phyloP scores from a whole-genome alignment of 2,329 filamentous ascomycete species.

The Colletotrichum spaethianum region DNA sequence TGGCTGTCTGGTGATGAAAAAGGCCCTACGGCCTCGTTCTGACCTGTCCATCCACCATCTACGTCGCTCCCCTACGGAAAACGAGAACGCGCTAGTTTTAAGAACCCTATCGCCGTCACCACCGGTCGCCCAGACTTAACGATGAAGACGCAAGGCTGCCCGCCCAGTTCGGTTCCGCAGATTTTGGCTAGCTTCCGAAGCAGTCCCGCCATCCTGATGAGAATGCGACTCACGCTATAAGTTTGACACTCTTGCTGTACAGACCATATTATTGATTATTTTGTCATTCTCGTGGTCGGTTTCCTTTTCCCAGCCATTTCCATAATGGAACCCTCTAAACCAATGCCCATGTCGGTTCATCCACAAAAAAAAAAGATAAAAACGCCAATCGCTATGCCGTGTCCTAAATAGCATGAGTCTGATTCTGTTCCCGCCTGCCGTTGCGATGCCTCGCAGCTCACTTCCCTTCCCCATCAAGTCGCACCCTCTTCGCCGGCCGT shows the following conservation, averaged over 20 bases:
- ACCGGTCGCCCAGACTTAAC: not conserved
- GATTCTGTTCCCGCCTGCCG: not conserved
- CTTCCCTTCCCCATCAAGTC: conserved; percentile 34
- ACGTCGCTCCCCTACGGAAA: not conserved
- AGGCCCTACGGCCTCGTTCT: no score
- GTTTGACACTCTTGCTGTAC: not conserved
- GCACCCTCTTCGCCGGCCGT: conserved; percentile 39
- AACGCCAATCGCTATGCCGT: conserved; percentile 38
- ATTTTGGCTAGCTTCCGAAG: not conserved
- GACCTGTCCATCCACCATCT: not conserved
- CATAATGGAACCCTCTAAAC: not conserved
- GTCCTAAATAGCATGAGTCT: not conserved
- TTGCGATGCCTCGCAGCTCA: not conserved
- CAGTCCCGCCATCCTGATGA: no score
- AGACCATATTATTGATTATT: not conserved
- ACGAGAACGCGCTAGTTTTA: not conserved
- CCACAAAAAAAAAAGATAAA: not conserved
- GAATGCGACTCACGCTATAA: not conserved
- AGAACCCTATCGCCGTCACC: not conserved
- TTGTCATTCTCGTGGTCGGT: not conserved
- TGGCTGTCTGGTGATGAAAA: no score
- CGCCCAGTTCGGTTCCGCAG: not conserved
- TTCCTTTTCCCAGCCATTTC: not conserved
- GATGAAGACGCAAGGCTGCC: not conserved
- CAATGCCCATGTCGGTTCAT: conserved; percentile 3